A percentile compares a stretch with the other conserved stretches of the same genome.
phyloP scores from a whole-genome alignment of 192 early-diverging fungal species.

The Backusella westeae region DNA sequence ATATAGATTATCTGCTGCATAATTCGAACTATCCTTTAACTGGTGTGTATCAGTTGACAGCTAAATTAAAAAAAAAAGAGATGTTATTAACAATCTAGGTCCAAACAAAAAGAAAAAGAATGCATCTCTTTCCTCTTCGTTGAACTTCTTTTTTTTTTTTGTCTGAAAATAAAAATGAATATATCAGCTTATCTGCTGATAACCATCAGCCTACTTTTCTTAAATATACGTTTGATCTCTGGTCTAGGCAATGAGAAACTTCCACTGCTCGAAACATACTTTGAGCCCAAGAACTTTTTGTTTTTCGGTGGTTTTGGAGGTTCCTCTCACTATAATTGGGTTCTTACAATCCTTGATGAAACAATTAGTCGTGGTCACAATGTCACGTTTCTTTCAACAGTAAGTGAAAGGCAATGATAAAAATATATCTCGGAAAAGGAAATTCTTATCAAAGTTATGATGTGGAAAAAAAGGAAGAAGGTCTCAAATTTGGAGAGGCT shows the following conservation, averaged over 20 bases:
- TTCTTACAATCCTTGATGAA: slow-evolving; percentile 6
- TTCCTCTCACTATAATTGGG: slow-evolving; percentile 5
- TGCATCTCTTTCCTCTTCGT: background rate
- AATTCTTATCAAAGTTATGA: no score
- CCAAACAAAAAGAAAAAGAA: background rate
- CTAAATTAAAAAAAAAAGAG: background rate
- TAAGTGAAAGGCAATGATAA: background rate
- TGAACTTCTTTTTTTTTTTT: background rate
- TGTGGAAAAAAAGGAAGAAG: background rate
- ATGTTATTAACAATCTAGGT: background rate
- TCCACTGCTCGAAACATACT: background rate
- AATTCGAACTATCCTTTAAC: background rate
- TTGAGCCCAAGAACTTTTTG: background rate
- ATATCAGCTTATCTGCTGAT: background rate
- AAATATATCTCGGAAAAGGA: background rate
- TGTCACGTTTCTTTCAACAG: background rate
- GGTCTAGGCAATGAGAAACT: background rate
- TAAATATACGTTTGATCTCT: background rate
- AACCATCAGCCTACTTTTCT: background rate
- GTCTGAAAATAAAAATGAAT: background rate
- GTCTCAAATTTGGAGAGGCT: background rate
- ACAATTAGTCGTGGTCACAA: background rate
- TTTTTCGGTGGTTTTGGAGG: background rate
- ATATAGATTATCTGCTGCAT: background rate
- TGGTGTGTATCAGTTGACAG: background rate